Evolutionary conservation across 768 basidiomycete genomes (phyloP), one percentile per base, ranked within the genome.

Genomic region (Russula griseocarnosa): DNA sequence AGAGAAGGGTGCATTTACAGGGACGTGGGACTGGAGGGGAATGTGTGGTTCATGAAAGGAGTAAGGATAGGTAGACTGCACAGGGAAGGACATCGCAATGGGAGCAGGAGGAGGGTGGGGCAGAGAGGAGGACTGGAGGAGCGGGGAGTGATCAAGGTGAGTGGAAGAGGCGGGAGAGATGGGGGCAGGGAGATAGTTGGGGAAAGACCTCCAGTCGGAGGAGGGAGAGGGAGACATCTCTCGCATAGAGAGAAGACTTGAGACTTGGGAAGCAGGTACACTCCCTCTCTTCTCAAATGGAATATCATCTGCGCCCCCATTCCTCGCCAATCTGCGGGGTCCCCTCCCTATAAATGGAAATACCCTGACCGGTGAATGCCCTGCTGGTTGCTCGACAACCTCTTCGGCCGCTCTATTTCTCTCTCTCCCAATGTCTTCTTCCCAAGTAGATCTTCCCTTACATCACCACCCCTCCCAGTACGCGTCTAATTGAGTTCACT

Each of bases 71-170:
- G 20, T 49, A 8, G 56, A 18, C 40, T 66, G 65, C 34, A 66
- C 57, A 64, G 66, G 66, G 62, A 66, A 59, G 22, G 66, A 64
- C 57, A 66, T 66, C 38, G 66, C 36, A 3, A 66, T 55, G 30
- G 65, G 53, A 1, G 4, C 36, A 22, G 60, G 22, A 18, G 24
- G 22, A 16, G 30, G 4, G 1, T 52, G 44, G 11, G 60, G 55
- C 13, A 62, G 65, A 28, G 61, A 10, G 9, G 55, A 36, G 2
- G 63, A 42, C 26, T 61, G 60, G 40, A 56, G 46, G 13, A 57
- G 46, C 10, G 56, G 53, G 16, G 61, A 63, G 6, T 57, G 50
- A 36, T 63, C 46, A 4, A 56, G 55, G 30, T 65, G 52, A 14
- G 64, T 28, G 14, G 34, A 34, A 9, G 32, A 22, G 3, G 58